Percentiles rank a stretch among this genome's conserved stretches.
Evolutionary conservation across 768 basidiomycete genomes (phyloP).

Genomic region (Lactarius hatsudake): DNA sequence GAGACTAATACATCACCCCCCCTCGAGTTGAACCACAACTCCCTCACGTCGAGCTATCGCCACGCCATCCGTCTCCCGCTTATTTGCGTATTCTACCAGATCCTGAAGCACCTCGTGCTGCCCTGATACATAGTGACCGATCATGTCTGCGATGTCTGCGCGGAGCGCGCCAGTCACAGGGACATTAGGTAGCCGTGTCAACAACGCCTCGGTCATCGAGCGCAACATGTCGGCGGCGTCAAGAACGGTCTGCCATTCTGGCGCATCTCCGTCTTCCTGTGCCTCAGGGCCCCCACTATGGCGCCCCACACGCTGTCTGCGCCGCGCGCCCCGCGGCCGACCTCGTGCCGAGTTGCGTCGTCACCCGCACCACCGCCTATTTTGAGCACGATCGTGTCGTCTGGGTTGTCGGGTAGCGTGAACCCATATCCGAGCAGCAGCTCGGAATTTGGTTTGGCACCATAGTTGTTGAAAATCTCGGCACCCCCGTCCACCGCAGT

Average conservation of each 20-base stretch:
- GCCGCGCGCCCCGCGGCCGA: constrained; percentile 55
- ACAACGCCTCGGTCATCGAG: constrained; percentile 59
- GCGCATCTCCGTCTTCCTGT: constrained; percentile 31
- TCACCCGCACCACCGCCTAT: constrained; percentile 49
- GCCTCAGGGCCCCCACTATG: constrained; percentile 38
- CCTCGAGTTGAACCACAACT: constrained; percentile 52
- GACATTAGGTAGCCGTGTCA: constrained; percentile 47
- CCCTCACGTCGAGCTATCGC: constrained; percentile 50
- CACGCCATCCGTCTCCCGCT: constrained; percentile 48
- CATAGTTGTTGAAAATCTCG: constrained; percentile 90
- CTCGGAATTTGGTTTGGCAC: constrained; percentile 86
- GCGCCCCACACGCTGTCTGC: constrained; percentile 61
- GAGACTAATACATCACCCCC: constrained; percentile 16
- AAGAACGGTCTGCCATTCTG: constrained; percentile 53
- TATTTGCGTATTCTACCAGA: constrained; percentile 47
- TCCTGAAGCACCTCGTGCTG: constrained; percentile 34
- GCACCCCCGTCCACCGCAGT: constrained; percentile 38
- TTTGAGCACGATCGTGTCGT: constrained; percentile 82
- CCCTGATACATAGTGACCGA: constrained; percentile 59
- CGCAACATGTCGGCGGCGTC: constrained; percentile 63
- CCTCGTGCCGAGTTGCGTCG: constrained; percentile 50
- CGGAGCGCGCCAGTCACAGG: constrained; percentile 37
- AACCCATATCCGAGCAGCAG: constrained; percentile 93
- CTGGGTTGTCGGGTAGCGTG: constrained; percentile 70
- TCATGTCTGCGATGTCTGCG: constrained; percentile 61